Conservation (phyloP, 306 rosid genomes). For the Ormosia emarginata region DNA sequence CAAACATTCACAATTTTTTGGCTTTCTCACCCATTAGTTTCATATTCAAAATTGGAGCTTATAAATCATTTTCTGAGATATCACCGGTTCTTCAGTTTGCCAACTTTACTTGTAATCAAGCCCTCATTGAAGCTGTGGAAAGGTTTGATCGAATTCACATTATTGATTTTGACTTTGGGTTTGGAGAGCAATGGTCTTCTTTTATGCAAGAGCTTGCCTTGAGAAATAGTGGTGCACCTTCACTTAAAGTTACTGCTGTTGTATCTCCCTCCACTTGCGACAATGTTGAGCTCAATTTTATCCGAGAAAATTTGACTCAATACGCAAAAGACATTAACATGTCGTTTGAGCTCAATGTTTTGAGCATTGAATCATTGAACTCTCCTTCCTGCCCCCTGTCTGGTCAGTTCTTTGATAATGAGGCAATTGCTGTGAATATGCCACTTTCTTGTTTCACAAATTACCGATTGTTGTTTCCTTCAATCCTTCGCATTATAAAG, state of each 20-base stretch:
- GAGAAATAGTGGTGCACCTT: slow-evolving; percentile 41
- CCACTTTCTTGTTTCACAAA: slow-evolving; percentile 47
- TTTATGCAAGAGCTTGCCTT: slow-evolving; percentile 69
- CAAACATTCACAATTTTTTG: slow-evolving; percentile 33
- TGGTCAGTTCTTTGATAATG: slow-evolving; percentile 23
- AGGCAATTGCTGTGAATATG: slow-evolving; percentile 60
- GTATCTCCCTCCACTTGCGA: slow-evolving; percentile 40
- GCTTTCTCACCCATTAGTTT: slow-evolving; percentile 53
- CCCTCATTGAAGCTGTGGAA: slow-evolving; percentile 60
- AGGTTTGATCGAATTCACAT: slow-evolving; percentile 49
- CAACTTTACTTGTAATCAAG: slow-evolving; percentile 75
- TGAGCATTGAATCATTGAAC: slow-evolving; percentile 44
- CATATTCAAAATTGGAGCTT: slow-evolving; percentile 63
- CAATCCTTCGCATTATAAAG: slow-evolving; percentile 50
- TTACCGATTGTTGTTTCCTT: slow-evolving; percentile 30
- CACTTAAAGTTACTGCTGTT: slow-evolving; percentile 62
- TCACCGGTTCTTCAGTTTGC: slow-evolving; percentile 73
- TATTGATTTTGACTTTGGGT: slow-evolving; percentile 68
- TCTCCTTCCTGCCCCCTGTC: slow-evolving; percentile 48
- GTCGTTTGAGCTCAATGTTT: slow-evolving; percentile 49
- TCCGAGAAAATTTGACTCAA: slow-evolving; percentile 48
- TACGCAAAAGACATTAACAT: slow-evolving; percentile 55
- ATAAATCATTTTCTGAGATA: slow-evolving; percentile 66
- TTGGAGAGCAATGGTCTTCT: slow-evolving; percentile 81
- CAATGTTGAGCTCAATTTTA: slow-evolving; percentile 58